phyloP scores from a whole-genome alignment of 306 rosid genomes.

The Glycine latifolia region DNA sequence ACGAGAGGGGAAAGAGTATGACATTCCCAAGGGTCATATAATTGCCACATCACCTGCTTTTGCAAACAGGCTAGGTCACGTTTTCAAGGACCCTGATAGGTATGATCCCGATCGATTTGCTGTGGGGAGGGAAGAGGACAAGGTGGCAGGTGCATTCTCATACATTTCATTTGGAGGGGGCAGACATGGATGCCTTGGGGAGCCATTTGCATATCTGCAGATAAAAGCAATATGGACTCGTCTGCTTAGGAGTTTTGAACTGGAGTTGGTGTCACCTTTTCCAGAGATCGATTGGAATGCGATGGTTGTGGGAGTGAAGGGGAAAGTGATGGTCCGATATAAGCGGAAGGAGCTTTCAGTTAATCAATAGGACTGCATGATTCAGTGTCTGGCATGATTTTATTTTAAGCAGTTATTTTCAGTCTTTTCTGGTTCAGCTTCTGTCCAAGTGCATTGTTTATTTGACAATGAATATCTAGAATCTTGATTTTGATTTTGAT shows the following conservation, averaged over 20 bases:
- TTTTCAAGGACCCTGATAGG: slow-evolving; percentile 78
- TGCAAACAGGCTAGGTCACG: slow-evolving; percentile 83
- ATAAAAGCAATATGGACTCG: slow-evolving; percentile 96
- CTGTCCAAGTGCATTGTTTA: slow-evolving; percentile 24
- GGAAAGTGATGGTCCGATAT: slow-evolving; percentile 92
- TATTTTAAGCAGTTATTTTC: slow-evolving; percentile 29
- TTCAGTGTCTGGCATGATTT: slow-evolving; percentile 25
- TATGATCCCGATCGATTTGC: slow-evolving; percentile 84
- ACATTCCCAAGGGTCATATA: slow-evolving; percentile 94
- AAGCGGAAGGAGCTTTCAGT: slow-evolving; percentile 75
- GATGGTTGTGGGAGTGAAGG: slow-evolving; percentile 99
- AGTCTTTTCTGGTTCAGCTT: slow-evolving; percentile 37
- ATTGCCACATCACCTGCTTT: slow-evolving; percentile 95
- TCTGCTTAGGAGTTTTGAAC: slow-evolving; percentile 90
- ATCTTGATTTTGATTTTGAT: too few relatives aligned
- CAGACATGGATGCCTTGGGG: slow-evolving; percentile 97
- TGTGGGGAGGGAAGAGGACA: slow-evolving; percentile 90
- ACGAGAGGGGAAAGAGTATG: slow-evolving; percentile 78
- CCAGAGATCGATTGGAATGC: slow-evolving; percentile 99
- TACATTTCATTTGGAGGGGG: slow-evolving; percentile 97
- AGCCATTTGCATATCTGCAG: slow-evolving; percentile 96
- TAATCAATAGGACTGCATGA: slow-evolving; percentile 42
- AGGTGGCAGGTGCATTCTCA: slow-evolving; percentile 87
- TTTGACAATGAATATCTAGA: too few relatives aligned
- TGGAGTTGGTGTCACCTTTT: slow-evolving; percentile 86